Conservation (phyloP, 495 filamentous ascomycete species). For the Tetracladium setigerum region DNA sequence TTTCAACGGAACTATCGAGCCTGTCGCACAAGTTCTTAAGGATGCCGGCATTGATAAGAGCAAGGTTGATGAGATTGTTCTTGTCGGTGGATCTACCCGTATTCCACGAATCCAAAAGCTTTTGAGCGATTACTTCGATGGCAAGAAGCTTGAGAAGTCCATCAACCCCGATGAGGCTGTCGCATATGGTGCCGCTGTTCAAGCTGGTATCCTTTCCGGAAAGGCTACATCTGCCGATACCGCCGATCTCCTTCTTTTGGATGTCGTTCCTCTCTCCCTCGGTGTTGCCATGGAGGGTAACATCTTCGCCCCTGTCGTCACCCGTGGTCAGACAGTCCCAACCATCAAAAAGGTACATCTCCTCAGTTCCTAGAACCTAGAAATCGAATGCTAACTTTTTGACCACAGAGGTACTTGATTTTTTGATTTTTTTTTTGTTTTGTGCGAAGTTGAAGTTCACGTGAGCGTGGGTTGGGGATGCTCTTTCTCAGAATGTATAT, state of each 20-base stretch:
- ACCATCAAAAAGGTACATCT: constrained; percentile 69
- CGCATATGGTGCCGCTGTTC: constrained; percentile 97
- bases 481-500: no score
- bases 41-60: constrained; percentile 93
- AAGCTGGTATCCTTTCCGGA: constrained; percentile 95
- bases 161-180: constrained; percentile 99
- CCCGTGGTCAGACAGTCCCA: constrained; percentile 86
- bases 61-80: constrained; percentile 92
- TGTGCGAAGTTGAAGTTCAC: no score
- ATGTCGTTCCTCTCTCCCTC: constrained; percentile 94
- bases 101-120: constrained; percentile 99
- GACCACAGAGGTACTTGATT: no score
- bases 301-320: constrained; percentile 96
- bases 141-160: constrained; percentile 98
- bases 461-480: no score
- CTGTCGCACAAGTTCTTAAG: constrained; percentile 96
- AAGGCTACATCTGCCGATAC: constrained; percentile 94
- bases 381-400: no score
- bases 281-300: constrained; percentile 99
- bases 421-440: no score
- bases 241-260: constrained; percentile 89
- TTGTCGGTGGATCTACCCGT: constrained; percentile 98
- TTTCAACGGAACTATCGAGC: constrained; percentile 93
- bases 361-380: no score
- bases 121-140: constrained; percentile 96